phyloP scores from a whole-genome alignment of 441 rosid genomes.

The Gossypium lobatum region DNA sequence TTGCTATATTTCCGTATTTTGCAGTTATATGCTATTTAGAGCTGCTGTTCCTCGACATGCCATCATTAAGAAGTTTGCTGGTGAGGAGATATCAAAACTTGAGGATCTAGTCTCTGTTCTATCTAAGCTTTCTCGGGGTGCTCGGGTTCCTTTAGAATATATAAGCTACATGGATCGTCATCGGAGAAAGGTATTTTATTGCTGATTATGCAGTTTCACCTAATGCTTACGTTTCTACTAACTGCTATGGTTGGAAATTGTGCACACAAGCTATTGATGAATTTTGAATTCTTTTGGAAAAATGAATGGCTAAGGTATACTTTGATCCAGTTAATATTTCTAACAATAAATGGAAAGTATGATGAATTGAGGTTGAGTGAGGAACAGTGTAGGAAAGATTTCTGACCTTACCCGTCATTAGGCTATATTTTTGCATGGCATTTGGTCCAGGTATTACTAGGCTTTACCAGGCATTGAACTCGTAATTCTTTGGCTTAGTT shows the following conservation, averaged over 20 bases:
- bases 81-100: slow-evolving; percentile 66
- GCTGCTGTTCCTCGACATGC: slow-evolving; percentile 98
- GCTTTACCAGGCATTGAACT: background rate
- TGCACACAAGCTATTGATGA: background rate
- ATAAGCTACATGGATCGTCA: slow-evolving; percentile 82
- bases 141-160: slow-evolving; percentile 91
- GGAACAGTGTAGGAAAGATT: background rate
- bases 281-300: background rate
- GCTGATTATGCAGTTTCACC: slow-evolving; percentile 10
- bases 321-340: background rate
- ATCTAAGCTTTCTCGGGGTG: slow-evolving; percentile 72
- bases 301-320: background rate
- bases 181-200: slow-evolving; percentile 67
- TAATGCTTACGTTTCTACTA: background rate
- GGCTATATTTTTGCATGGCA: background rate
- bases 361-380: background rate
- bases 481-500: background rate
- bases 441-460: background rate
- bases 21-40: slow-evolving; percentile 91
- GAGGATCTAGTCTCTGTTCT: slow-evolving; percentile 68
- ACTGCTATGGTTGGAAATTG: background rate
- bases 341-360: background rate
- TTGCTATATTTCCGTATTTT: slow-evolving; percentile 20
- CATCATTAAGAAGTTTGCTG: slow-evolving; percentile 87
- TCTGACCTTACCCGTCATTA: background rate